Conservation (phyloP, 129 eudicot genomes). For the Dittrichia graveolens region DNA sequence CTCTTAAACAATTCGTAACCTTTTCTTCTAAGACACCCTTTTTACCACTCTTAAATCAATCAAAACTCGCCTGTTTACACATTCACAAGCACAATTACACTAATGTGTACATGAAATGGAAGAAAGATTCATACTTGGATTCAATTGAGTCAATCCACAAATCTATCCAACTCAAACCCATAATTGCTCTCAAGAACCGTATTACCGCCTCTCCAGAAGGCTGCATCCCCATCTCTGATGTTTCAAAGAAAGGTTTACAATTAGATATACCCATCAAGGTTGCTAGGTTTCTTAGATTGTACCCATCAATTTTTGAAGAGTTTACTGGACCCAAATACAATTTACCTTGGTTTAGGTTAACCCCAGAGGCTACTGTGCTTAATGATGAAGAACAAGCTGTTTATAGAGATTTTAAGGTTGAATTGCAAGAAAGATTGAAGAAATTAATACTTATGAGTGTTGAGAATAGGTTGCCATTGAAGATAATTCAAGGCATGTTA, state of each 20-base stretch:
- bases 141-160: conserved; percentile 61
- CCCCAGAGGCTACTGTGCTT: conserved; percentile 55
- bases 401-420: conserved; percentile 53
- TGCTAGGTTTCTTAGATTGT: conserved; percentile 62
- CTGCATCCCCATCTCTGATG: conserved; percentile 69
- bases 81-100: conserved; percentile 56
- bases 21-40: conserved; percentile 3
- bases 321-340: conserved; percentile 65
- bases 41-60: conserved; percentile 18
- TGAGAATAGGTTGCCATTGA: conserved; percentile 65
- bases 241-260: conserved; percentile 63
- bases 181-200: conserved; percentile 67
- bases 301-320: conserved; percentile 79
- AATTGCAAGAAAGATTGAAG: conserved; percentile 56
- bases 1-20: not conserved
- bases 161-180: conserved; percentile 62
- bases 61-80: conserved; percentile 25
- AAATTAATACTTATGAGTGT: conserved; percentile 66
- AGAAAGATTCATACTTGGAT: conserved; percentile 66
- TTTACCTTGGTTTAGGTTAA: conserved; percentile 83
- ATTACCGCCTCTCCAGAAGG: conserved; percentile 53
- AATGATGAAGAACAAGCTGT: conserved; percentile 55
- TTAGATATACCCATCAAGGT: conserved; percentile 69
- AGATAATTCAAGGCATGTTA: conserved; percentile 63
- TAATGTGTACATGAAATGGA: conserved; percentile 85